Percentiles rank a stretch among this genome's conserved stretches.
phyloP scores from a whole-genome alignment of 768 basidiomycete genomes.

The Mycena galericulata region DNA sequence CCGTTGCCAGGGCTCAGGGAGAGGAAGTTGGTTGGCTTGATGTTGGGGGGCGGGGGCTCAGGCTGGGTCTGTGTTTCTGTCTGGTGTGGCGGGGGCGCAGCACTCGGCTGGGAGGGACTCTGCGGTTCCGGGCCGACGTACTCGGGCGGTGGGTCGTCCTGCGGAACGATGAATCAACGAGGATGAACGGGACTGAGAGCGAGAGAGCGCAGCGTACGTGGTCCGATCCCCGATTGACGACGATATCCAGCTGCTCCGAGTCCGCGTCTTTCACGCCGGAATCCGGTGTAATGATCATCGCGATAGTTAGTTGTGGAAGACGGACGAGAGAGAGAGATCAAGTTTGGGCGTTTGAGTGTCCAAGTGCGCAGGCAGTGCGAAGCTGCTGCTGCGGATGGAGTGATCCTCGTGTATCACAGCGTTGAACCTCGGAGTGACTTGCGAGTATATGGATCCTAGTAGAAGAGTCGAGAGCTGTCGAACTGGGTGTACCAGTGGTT shows the following conservation, averaged over 20 bases:
- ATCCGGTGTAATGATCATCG: slow-evolving; percentile 27
- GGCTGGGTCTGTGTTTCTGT: background rate
- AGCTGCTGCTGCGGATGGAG: too few species aligned
- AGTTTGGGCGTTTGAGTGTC: background rate
- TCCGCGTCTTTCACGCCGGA: slow-evolving; percentile 2
- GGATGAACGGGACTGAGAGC: background rate
- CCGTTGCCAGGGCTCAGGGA: slow-evolving; percentile 44
- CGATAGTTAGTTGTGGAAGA: background rate
- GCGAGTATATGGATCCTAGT: too few species aligned
- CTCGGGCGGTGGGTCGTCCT: slow-evolving; percentile 32
- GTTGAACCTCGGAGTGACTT: too few species aligned
- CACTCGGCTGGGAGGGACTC: too few species aligned
- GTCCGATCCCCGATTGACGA: slow-evolving; percentile 19
- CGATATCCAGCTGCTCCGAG: background rate
- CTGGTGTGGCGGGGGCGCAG: too few species aligned
- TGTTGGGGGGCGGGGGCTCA: background rate
- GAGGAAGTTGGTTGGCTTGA: slow-evolving; percentile 50
- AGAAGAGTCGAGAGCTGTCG: too few species aligned
- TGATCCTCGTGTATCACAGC: too few species aligned
- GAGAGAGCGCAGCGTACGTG: background rate
- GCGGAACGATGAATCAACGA: too few species aligned
- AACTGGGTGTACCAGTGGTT: too few species aligned
- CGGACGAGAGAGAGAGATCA: background rate
- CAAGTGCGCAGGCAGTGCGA: background rate
- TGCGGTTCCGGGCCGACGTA: slow-evolving; percentile 1